A percentile compares a stretch with the other conserved stretches of the same genome.
These are phyloP conservation scores for Thraustotheca clavata DNA, from an alignment of 352 stramenopile genomes.

Conservation along the genomic window DNA sequence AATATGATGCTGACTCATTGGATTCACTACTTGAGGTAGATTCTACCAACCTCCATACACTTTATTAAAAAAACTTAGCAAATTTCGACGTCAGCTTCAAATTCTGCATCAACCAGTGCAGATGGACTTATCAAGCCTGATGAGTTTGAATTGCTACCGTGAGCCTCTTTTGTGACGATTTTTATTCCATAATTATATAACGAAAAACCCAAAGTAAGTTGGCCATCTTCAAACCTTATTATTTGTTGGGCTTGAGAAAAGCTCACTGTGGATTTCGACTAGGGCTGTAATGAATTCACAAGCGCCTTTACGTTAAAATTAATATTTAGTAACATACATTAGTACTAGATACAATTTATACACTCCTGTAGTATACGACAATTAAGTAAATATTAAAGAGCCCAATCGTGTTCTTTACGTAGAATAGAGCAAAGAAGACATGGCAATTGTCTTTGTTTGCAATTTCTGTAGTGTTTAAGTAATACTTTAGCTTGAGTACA, in stretches of 20 bases:
- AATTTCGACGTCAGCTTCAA: not conserved
- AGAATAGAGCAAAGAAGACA: not conserved
- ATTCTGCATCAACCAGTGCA: not conserved
- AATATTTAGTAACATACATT: too few relatives aligned
- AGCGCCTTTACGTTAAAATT: too few relatives aligned
- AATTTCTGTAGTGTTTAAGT: not conserved
- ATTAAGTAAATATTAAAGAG: too few relatives aligned
- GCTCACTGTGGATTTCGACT: too few relatives aligned
- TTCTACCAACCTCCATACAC: too few relatives aligned
- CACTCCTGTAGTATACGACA: too few relatives aligned
- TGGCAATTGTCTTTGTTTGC: not conserved
- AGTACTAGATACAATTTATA: too few relatives aligned
- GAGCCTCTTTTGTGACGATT: not conserved
- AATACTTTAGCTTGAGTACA: not conserved
- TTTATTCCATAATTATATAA: constrained; percentile 13
- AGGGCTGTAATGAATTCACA: too few relatives aligned
- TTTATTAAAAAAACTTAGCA: not conserved
- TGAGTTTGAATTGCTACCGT: not conserved
- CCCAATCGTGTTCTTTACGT: constrained; percentile 1
- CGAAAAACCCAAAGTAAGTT: not conserved
- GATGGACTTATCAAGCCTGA: not conserved
- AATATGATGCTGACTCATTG: constrained; percentile 78
- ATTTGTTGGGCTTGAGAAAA: too few relatives aligned
- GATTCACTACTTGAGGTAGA: constrained; percentile 69
- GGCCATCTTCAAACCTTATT: too few relatives aligned